Evolutionary conservation across 2,329 filamentous ascomycete genomes (phyloP), one percentile per base, ranked within the genome.

Genomic region (Ascochyta fabae): DNA sequence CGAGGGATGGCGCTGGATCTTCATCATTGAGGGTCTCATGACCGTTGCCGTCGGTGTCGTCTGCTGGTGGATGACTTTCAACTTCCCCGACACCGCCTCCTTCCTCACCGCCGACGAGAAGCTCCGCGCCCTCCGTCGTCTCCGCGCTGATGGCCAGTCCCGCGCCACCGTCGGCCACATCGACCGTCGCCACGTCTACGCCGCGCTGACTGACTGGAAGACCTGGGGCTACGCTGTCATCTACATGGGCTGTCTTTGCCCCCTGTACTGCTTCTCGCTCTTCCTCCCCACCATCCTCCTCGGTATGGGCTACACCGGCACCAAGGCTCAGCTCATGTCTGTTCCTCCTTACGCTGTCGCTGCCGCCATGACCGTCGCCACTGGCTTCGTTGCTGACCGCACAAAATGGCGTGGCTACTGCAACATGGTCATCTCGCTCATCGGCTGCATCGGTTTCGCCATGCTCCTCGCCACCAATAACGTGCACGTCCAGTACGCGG

Each of bases 331-430:
- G 70, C 81, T 94, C 7, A 81, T 93, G 56, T 88, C 85, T 7
- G 90, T 93, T 0, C 90, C 90, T 0, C 90, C 90, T 0, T 94
- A 95, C 68, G 89, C 86, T 1, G 84, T 81, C 0, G 90, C 89
- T 0, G 88, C 88, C 2, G 66, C 89, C 2, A 63, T 92, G 26
- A 94, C 91, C 0, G 81, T 95, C 13, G 48, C 79, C 6, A 76
- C 92, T 31, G 91, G 93, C 0, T 92, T 86, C 67, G 75, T 90
- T 46, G 91, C 92, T 1, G 94, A 97, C 72, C 84, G 86, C 7
- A 90, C 89, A 0, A 81, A 85, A 22, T 81, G 83, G 63, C 86
- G 94, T 50, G 93, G 92, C 2, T 77, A 92, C 48, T 95, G 88
- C 82, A 96, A 96, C 73, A 90, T 96, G 46, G 61, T 74, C 12